Base-by-base conservation (phyloP, 805 yeast genomes). In the Zygosaccharomyces siamensis region DNA sequence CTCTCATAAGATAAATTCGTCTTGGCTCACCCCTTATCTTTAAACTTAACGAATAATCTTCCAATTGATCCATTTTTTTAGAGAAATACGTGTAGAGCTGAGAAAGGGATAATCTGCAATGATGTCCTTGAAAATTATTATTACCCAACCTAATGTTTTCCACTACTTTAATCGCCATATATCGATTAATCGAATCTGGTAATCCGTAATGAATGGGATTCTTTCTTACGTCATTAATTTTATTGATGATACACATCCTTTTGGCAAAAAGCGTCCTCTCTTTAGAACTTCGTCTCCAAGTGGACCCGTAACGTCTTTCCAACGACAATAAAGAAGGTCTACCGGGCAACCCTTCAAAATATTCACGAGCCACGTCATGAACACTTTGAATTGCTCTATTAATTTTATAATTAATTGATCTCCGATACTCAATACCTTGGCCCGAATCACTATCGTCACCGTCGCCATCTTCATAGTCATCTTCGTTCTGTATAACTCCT, bases 101-200 rank as follows among this genome's bases (percentile, higher is more conserved):
- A 12, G 62, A 52, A 38, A 63, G 42, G 4, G 62, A 52, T 51
- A 63, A 47, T 30, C 55, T 40, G 30, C 56, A 52, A 33, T 48
- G 50, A 23, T 52, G 49, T 5, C 61, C 60, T 18, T 51, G 55
- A 39, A 45, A 58, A n/a, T 41, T 47, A 44, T 63, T 62, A 47
- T 63, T 63, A 5, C 66, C 66, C 35, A 63, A 39, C 39, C 67
- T 50, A n/a, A 63, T 52, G 38, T 63, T 63, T 41, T 63, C 67
- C 3, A 63, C 53, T 2, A 63, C 61, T 32, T 51, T 54, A 7
- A 60, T 54, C 3, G 65, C 66, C 20, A 52, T 46, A 12, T 52
- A 51, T 28, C 64, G 42, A 7, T 50, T 50, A 7, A 59, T 39
- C 10, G 47, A 52, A 4, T 43, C 44, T 2, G 61, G 56, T 28